Evolutionary conservation across 257 asterid species (phyloP).

Genomic region (Solanum ossicruentum): DNA sequence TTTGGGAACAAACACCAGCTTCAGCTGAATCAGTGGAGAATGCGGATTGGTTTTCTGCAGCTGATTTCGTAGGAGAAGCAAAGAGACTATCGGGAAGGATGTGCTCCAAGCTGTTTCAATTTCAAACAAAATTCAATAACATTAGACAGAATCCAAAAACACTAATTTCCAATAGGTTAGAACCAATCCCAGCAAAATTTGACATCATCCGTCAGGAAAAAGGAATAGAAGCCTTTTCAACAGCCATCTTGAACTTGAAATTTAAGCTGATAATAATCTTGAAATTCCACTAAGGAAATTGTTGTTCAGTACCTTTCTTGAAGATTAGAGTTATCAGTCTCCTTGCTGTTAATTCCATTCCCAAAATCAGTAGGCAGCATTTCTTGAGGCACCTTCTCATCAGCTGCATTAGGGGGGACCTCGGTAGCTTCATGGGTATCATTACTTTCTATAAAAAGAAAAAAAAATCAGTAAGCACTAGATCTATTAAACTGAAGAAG

Average conservation of each 20-base stretch:
- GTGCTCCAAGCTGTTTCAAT: slow-evolving; percentile 59
- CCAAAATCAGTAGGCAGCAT: slow-evolving; percentile 13
- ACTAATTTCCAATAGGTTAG: neutral
- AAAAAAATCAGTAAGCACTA: neutral
- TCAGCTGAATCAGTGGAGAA: neutral
- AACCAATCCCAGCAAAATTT: neutral
- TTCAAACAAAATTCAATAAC: neutral
- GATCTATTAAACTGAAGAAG: neutral
- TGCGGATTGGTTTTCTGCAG: neutral
- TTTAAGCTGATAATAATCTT: neutral
- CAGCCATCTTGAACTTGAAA: neutral
- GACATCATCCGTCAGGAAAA: neutral
- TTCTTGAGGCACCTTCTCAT: slow-evolving; percentile 24
- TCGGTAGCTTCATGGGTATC: slow-evolving; percentile 19
- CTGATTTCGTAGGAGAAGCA: slow-evolving; percentile 54
- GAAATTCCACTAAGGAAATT: neutral
- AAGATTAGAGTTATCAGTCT: slow-evolving; percentile 24
- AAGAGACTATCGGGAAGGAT: slow-evolving; percentile 75
- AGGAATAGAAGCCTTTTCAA: neutral
- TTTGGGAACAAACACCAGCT: neutral
- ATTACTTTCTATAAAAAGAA: slow-evolving; percentile 14
- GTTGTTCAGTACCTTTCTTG: slow-evolving; percentile 37
- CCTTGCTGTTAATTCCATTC: slow-evolving; percentile 19
- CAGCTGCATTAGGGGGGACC: slow-evolving; percentile 2
- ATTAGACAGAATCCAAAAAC: neutral